A percentile compares a stretch with the other conserved stretches of the same genome.
phyloP scores from a whole-genome alignment of 495 filamentous ascomycete genomes.

The Neurospora cerealis region DNA sequence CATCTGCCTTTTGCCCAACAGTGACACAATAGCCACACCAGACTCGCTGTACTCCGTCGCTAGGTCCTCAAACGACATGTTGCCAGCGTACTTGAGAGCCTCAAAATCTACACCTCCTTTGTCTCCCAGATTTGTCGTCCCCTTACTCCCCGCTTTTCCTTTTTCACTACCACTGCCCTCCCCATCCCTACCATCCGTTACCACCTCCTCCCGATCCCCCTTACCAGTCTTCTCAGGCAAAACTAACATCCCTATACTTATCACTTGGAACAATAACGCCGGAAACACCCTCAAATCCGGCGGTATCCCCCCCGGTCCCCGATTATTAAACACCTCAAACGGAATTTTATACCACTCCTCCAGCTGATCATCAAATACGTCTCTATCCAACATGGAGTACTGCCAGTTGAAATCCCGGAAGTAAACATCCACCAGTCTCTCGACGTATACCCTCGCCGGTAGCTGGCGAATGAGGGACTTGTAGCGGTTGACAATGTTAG shows the following conservation, averaged over 20 bases:
- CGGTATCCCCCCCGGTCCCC: constrained; percentile 31
- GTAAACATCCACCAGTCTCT: constrained; percentile 43
- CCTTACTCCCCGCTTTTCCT: neutral
- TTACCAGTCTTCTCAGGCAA: constrained; percentile 37
- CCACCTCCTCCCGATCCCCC: neutral
- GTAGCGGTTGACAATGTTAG: too few relatives aligned
- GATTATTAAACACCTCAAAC: constrained; percentile 30
- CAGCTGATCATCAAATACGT: constrained; percentile 38
- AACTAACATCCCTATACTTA: constrained; percentile 45
- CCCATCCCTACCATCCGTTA: neutral
- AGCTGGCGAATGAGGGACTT: constrained; percentile 43
- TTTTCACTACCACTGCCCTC: neutral
- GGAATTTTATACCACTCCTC: constrained; percentile 41
- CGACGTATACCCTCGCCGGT: constrained; percentile 41
- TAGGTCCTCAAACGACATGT: constrained; percentile 50
- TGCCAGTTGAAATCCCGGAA: constrained; percentile 51
- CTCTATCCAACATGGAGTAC: constrained; percentile 46
- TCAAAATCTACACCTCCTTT: constrained; percentile 18
- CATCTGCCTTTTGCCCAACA: constrained; percentile 47
- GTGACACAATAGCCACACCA: constrained; percentile 38
- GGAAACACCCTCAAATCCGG: constrained; percentile 42
- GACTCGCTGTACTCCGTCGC: constrained; percentile 49
- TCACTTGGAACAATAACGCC: constrained; percentile 45
- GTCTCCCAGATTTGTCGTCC: neutral
- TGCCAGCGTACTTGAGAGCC: constrained; percentile 45